phyloP scores from a whole-genome alignment of 2,329 filamentous ascomycete genomes.

The Incumbomyces lentus region DNA sequence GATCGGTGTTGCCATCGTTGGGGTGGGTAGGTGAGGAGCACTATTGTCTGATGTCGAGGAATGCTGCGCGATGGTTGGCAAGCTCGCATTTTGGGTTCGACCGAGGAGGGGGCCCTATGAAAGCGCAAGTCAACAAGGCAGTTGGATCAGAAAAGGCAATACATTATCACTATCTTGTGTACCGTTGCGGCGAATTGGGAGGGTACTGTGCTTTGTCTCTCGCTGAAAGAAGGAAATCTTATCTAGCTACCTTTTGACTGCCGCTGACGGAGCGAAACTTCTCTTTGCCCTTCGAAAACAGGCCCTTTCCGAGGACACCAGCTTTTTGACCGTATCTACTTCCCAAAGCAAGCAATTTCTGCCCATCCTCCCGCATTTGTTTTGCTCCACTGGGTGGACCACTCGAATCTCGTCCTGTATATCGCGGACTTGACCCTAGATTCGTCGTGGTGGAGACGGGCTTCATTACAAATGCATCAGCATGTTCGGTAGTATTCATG shows the following conservation, averaged over 20 bases:
- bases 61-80: slow-evolving; percentile 7
- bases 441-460: not conserved
- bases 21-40: slow-evolving; percentile 5
- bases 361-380: slow-evolving; percentile 71
- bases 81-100: slow-evolving; percentile 12
- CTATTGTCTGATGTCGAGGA: slow-evolving; percentile 4
- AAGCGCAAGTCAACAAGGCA: slow-evolving; percentile 14
- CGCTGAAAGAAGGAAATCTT: slow-evolving; percentile 36
- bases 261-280: slow-evolving; percentile 60
- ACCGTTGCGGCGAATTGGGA: not conserved
- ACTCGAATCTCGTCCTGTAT: slow-evolving; percentile 13
- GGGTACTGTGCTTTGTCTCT: not conserved
- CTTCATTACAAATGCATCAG: slow-evolving; percentile 28
- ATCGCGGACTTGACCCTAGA: slow-evolving; percentile 10
- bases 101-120: slow-evolving; percentile 12
- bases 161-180: slow-evolving; percentile 7
- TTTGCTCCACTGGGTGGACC: slow-evolving; percentile 22
- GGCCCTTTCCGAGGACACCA: slow-evolving; percentile 74
- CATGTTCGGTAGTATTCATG: slow-evolving; percentile 43
- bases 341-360: slow-evolving; percentile 77
- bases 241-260: slow-evolving; percentile 76
- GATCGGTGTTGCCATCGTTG: slow-evolving; percentile 1
- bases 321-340: slow-evolving; percentile 59
- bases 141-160: slow-evolving; percentile 7
- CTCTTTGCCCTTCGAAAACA: slow-evolving; percentile 83